Conservation (phyloP, 345 rosid species). For the Citrus glauca region DNA sequence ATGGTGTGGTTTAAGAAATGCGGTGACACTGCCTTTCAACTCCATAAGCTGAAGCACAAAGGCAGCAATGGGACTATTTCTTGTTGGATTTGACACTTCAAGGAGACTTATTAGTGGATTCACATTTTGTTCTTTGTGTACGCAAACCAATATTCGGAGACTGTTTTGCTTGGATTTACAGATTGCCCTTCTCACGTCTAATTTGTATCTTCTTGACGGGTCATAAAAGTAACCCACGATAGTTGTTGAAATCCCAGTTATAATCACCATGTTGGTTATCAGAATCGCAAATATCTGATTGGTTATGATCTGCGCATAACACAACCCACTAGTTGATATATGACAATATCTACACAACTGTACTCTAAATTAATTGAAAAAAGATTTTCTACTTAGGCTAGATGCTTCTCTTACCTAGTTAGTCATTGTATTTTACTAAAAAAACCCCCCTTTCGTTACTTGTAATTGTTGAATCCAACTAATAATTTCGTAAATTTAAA, state of each 20-base stretch:
- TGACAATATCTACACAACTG: neutral
- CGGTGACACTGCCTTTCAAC: constrained; percentile 28
- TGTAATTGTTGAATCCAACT: no score
- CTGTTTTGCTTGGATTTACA: constrained; percentile 11
- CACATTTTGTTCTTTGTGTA: constrained; percentile 23
- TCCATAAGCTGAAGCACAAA: constrained; percentile 29
- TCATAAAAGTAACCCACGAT: constrained; percentile 25
- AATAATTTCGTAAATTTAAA: no score
- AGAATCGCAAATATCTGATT: neutral
- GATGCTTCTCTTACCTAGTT: no score
- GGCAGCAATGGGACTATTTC: constrained; percentile 9
- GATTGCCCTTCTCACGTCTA: constrained; percentile 24
- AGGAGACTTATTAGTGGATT: constrained; percentile 16
- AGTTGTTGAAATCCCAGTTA: constrained; percentile 23
- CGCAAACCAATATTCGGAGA: constrained; percentile 28
- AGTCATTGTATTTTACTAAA: no score
- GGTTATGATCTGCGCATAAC: neutral
- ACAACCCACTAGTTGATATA: neutral
- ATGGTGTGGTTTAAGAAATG: constrained; percentile 21
- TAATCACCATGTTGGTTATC: neutral
- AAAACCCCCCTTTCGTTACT: no score
- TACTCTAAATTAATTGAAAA: no score
- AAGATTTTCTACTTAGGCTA: no score
- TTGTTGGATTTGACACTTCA: constrained; percentile 24
- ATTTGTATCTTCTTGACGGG: constrained; percentile 31